Evolutionary conservation across 2,329 filamentous ascomycete genomes (phyloP).

Genomic region (Cytospora chrysosperma): DNA sequence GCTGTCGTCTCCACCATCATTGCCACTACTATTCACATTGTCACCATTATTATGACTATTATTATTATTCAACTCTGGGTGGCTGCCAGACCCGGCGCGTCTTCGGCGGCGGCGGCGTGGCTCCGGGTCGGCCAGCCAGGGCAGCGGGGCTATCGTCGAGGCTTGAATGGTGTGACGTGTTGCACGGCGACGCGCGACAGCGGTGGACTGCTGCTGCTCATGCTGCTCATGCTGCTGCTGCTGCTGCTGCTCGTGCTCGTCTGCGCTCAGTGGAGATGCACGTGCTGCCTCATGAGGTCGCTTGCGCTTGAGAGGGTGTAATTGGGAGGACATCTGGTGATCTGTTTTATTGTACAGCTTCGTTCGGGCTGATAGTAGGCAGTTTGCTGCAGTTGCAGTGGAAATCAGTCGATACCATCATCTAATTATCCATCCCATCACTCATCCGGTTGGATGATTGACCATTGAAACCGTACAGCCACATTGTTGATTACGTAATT

Average conservation of each 20-base stretch:
- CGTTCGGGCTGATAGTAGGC: background rate
- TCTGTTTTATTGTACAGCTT: background rate
- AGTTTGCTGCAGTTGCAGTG: background rate
- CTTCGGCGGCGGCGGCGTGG: slow-evolving; percentile 30
- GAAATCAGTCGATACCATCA: background rate
- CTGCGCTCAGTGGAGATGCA: slow-evolving; percentile 2
- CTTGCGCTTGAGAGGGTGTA: slow-evolving; percentile 36
- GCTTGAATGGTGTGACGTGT: slow-evolving; percentile 36
- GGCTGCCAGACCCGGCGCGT: slow-evolving; percentile 19
- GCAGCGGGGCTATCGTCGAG: slow-evolving; percentile 32
- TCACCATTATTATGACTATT: background rate
- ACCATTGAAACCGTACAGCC: background rate
- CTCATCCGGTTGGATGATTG: background rate
- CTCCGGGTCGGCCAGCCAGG: slow-evolving; percentile 33
- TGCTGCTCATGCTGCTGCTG: too few relatives aligned
- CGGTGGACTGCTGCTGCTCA: slow-evolving; percentile 2
- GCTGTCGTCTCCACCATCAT: background rate
- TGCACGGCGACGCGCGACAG: slow-evolving; percentile 33
- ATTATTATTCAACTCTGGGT: background rate
- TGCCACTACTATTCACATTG: background rate
- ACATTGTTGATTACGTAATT: background rate
- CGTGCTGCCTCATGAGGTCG: slow-evolving; percentile 26
- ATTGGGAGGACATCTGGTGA: slow-evolving; percentile 18
- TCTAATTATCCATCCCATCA: background rate
- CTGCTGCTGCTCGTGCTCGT: background rate